These are phyloP conservation scores for Fusarium acutatum DNA, from an alignment of 2,329 filamentous ascomycete species.

Conservation along the genomic window DNA sequence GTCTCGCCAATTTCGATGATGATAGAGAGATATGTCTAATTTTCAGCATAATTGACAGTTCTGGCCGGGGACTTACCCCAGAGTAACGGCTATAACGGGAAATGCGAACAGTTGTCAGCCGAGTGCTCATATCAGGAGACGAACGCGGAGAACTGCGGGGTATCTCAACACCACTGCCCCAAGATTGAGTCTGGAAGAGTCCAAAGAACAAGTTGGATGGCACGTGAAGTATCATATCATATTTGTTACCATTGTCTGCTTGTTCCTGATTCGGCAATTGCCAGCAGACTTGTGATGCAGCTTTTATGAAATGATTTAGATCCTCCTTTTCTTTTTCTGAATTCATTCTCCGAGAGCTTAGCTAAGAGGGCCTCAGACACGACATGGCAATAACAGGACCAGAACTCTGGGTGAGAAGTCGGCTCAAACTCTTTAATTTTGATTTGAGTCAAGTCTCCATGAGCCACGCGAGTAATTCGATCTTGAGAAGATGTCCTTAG, in stretches of 20 bases:
- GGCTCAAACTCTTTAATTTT: not conserved
- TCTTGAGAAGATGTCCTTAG: fast-evolving
- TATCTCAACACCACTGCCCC: not conserved
- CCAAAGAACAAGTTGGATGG: not conserved
- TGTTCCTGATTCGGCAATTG: not conserved
- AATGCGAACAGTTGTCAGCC: not conserved
- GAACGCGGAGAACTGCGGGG: not conserved
- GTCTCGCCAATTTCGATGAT: not conserved
- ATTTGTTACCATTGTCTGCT: fast-evolving
- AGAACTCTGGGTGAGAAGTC: fast-evolving
- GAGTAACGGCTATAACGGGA: not conserved
- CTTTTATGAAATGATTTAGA: fast-evolving
- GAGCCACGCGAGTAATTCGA: not conserved
- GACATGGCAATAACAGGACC: not conserved
- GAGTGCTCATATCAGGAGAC: not conserved
- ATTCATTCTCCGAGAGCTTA: no score
- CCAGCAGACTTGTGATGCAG: not conserved
- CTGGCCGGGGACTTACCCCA: not conserved
- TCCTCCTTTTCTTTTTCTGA: no score
- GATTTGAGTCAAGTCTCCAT: no score
- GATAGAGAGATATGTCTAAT: not conserved
- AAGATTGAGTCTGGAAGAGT: not conserved
- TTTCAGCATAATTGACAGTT: not conserved
- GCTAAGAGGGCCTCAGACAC: not conserved
- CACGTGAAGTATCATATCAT: not conserved